Percentiles rank a stretch among this genome's conserved stretches.
These are phyloP conservation scores for Dactylellina parvicollis DNA, from an alignment of 2,329 filamentous ascomycete genomes.

Conservation along the genomic window DNA sequence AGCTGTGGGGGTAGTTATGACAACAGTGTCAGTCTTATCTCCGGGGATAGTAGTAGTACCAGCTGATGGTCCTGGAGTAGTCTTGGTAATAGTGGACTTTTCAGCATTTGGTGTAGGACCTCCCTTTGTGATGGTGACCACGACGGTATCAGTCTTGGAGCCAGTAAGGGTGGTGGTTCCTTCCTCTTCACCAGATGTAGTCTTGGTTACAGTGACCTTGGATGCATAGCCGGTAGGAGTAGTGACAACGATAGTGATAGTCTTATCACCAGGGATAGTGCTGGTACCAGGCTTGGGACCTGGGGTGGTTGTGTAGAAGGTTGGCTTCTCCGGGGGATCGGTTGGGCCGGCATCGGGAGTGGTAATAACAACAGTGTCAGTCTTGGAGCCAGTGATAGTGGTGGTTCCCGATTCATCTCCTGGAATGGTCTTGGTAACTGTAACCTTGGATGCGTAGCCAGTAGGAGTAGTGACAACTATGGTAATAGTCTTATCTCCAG, in stretches of 20 bases:
- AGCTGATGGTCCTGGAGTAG: not conserved
- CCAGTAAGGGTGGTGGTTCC: not conserved
- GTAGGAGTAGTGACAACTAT: constrained; percentile 1
- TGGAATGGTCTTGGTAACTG: not conserved
- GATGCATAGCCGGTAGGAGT: not conserved
- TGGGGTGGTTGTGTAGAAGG: not conserved
- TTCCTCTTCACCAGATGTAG: not conserved
- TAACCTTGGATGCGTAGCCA: too few relatives aligned
- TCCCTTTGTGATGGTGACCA: constrained; percentile 6
- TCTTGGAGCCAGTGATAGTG: not conserved
- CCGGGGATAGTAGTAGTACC: not conserved
- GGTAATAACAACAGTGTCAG: constrained; percentile 13
- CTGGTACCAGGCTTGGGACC: not conserved
- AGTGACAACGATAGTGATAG: not conserved
- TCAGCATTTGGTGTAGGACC: not conserved
- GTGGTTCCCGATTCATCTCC: not conserved
- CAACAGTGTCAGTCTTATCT: too few relatives aligned
- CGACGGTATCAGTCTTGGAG: not conserved
- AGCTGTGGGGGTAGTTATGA: too few relatives aligned
- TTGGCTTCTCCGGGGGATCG: not conserved
- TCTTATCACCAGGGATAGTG: not conserved
- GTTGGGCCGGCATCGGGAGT: not conserved
- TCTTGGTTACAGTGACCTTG: not conserved
- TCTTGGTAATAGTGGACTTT: not conserved
- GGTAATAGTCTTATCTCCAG: not conserved